Base-by-base conservation (phyloP, 78 protist genomes). In the Pigoraptor vietnamica region DNA sequence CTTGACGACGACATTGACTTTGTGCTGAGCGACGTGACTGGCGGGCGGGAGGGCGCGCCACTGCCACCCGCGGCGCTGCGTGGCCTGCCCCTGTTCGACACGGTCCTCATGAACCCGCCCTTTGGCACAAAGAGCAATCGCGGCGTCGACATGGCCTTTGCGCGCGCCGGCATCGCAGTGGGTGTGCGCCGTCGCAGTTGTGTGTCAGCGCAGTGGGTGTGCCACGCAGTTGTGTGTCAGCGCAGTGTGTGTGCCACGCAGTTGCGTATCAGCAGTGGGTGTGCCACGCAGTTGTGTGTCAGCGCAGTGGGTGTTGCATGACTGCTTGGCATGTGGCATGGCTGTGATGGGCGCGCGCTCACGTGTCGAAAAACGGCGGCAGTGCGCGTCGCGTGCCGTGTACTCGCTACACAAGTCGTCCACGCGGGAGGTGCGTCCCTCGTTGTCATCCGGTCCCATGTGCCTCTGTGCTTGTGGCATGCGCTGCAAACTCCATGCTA, bases 41-140 rank as follows among this genome's bases (percentile, higher is more conserved):
- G 29, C 67, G 19, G 1, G 55, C 32, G 0, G 23, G 21, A 0
- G 86, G 34, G 24, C 81, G 38, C 0, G 37, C 48, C 29, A 35
- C 39, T 21, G 35, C 29, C 67, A 14, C 67, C 67, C 67, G 67
- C 67, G 1, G 32, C 84, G 84, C 14, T 79, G 34, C 84, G 34
- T 1, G 21, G 84, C 84, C 1, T 79, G 84, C 84, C 1, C 35
- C 24, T 39, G 34, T 2, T 94, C 37, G 95, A 91, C 91, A 92
- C 94, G 23, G 96, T 96, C 48, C 1, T 96, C n/a, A 81, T 92
- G 89, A 96, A 96, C 91, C 97, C 97, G 23, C 97, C 97, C 2
- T 96, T 96, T 88, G 97, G 97, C 1, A 95, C 97, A 0, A 91
- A 92, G 40, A 23, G 40, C 0, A 90, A 90, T 34, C 23, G 86